Conservation (phyloP, 208 protist genomes). For the Acanthamoeba royreba region DNA sequence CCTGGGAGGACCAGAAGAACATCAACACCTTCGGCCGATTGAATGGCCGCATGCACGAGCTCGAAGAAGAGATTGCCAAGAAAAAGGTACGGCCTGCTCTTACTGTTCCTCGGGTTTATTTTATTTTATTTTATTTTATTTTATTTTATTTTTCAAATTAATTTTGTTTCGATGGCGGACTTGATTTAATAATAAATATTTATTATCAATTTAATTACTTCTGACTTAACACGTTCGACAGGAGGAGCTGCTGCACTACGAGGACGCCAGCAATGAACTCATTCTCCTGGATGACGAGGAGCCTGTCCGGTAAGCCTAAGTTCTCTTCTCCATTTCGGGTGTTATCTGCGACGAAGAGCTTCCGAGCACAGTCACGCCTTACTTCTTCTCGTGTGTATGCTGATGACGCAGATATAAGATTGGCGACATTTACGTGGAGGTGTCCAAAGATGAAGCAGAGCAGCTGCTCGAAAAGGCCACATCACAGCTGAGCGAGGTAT, state of each 20-base stretch:
- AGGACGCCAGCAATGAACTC: conserved; percentile 36
- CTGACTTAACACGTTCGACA: not conserved
- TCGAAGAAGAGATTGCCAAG: conserved; percentile 12
- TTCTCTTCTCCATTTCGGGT: not conserved
- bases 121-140: not conserved
- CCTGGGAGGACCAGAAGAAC: conserved; percentile 39
- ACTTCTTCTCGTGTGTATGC: not conserved
- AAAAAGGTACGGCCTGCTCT: not conserved
- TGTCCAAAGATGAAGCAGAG: conserved; percentile 5
- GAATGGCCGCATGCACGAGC: conserved; percentile 22
- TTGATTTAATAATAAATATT: not conserved
- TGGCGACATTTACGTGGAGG: conserved; percentile 45
- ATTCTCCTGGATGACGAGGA: conserved; percentile 27
- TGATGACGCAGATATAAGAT: conserved; percentile 10
- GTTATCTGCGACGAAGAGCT: not conserved
- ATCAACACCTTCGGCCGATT: conserved; percentile 51
- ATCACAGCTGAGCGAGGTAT: not conserved
- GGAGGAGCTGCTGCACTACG: conserved; percentile 28
- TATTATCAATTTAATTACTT: not conserved
- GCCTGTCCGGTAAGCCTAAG: not conserved
- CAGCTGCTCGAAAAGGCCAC: conserved; percentile 18
- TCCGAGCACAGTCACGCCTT: not conserved
- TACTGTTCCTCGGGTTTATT: not conserved
- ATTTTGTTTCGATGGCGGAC: not conserved
- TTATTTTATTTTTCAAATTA: not conserved